Conservation (phyloP, 2,329 filamentous ascomycete species). For the Phialocephala sp. region DNA sequence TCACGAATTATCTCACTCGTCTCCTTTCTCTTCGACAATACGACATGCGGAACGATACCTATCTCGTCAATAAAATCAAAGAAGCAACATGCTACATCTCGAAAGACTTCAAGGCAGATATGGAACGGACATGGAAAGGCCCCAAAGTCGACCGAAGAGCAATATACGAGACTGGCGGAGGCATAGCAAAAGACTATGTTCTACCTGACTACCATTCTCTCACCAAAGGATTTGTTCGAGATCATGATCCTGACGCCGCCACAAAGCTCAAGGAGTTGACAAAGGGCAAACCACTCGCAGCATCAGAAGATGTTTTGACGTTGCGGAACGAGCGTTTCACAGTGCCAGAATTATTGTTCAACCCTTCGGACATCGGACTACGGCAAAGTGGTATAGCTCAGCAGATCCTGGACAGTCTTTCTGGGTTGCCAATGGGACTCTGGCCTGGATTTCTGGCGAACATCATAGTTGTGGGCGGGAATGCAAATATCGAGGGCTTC, state of each 20-base stretch:
- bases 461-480: conserved; percentile 87
- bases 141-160: conserved; percentile 63
- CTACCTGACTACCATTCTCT: conserved; percentile 76
- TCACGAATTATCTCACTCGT: conserved; percentile 92
- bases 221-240: conserved; percentile 71
- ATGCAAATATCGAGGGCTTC: conserved; percentile 79
- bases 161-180: conserved; percentile 52
- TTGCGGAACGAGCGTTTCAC: conserved; percentile 91
- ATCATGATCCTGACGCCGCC: conserved; percentile 74
- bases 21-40: conserved; percentile 90
- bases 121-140: conserved; percentile 86
- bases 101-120: conserved; percentile 74
- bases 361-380: conserved; percentile 83
- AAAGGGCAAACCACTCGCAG: conserved; percentile 48
- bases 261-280: conserved; percentile 54
- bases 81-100: conserved; percentile 87
- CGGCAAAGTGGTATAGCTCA: conserved; percentile 82
- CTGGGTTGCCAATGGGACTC: conserved; percentile 76
- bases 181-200: conserved; percentile 87
- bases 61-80: conserved; percentile 96
- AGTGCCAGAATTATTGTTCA: conserved; percentile 89
- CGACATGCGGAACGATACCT: conserved; percentile 92
- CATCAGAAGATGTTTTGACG: conserved; percentile 79
- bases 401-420: conserved; percentile 79
- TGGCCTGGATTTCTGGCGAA: conserved; percentile 87